Conservation (phyloP, 2,329 filamentous ascomycete genomes). For the Diatrype stigma region DNA sequence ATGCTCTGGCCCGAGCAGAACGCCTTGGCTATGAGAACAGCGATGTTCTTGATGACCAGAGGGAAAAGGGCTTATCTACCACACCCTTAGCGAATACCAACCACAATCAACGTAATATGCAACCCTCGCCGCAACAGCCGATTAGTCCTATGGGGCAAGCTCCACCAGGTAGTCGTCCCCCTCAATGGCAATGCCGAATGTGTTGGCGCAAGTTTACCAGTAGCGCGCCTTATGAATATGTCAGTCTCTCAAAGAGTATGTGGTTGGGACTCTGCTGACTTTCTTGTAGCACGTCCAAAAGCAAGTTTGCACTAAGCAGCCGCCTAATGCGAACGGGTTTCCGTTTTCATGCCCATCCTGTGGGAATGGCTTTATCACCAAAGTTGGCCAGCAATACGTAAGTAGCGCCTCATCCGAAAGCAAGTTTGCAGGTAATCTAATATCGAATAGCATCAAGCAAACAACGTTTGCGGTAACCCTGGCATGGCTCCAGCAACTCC, state of each 20-base stretch:
- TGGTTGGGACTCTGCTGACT: slow-evolving; percentile 1
- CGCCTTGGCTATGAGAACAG: slow-evolving; percentile 51
- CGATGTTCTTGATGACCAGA: slow-evolving; percentile 44
- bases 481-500: slow-evolving; percentile 19
- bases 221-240: slow-evolving; percentile 24
- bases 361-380: slow-evolving; percentile 40
- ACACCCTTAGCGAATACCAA: slow-evolving; percentile 5
- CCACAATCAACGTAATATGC: neutral
- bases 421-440: slow-evolving; percentile 8
- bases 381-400: slow-evolving; percentile 38
- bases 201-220: slow-evolving; percentile 26
- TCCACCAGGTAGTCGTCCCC: slow-evolving; percentile 1
- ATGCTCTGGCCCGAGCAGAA: slow-evolving; percentile 52
- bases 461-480: slow-evolving; percentile 44
- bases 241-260: slow-evolving; percentile 12
- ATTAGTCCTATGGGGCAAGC: neutral
- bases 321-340: slow-evolving; percentile 20
- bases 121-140: neutral
- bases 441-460: slow-evolving; percentile 32
- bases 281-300: slow-evolving; percentile 31
- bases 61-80: slow-evolving; percentile 33
- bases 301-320: slow-evolving; percentile 27
- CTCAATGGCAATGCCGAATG: slow-evolving; percentile 21
- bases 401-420: slow-evolving; percentile 10
- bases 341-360: slow-evolving; percentile 42